Evolutionary conservation across 331 rosid genomes (phyloP).

Genomic region (Quercus phellos): DNA sequence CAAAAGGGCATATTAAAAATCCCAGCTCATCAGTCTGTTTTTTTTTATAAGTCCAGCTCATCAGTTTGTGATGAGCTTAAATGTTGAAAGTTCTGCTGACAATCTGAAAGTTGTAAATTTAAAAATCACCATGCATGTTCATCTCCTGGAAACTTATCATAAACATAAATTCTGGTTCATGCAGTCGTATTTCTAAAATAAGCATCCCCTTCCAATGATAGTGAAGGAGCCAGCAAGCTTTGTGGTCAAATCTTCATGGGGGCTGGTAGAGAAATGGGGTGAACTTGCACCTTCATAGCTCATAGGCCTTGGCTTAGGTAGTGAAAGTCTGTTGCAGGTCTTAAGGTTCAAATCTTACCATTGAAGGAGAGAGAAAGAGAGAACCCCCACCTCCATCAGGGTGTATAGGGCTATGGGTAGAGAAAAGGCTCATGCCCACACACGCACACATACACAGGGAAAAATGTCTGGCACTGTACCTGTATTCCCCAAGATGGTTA

Average conservation of each 20-base stretch:
- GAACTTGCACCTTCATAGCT: neutral
- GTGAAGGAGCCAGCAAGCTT: neutral
- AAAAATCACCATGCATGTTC: neutral
- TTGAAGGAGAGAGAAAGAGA: too few relatives aligned
- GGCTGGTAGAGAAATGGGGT: neutral
- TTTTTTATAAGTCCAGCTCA: too few relatives aligned
- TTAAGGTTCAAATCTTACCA: too few relatives aligned
- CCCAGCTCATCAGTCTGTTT: too few relatives aligned
- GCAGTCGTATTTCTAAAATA: neutral
- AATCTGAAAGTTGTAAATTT: neutral
- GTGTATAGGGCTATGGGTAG: neutral
- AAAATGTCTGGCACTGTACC: slow-evolving; percentile 40
- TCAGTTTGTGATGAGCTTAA: neutral
- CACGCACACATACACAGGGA: neutral
- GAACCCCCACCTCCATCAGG: too few relatives aligned
- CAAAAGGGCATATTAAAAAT: neutral
- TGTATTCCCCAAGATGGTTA: slow-evolving; percentile 85
- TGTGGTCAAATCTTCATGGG: neutral
- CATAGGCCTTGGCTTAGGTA: neutral
- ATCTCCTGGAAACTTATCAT: neutral
- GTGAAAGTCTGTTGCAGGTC: neutral
- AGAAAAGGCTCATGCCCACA: neutral
- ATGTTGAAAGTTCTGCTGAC: neutral
- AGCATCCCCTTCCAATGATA: neutral
- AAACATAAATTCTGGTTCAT: neutral